phyloP scores from a whole-genome alignment of 352 stramenopile species.

The Globisporangium cystogenes region DNA sequence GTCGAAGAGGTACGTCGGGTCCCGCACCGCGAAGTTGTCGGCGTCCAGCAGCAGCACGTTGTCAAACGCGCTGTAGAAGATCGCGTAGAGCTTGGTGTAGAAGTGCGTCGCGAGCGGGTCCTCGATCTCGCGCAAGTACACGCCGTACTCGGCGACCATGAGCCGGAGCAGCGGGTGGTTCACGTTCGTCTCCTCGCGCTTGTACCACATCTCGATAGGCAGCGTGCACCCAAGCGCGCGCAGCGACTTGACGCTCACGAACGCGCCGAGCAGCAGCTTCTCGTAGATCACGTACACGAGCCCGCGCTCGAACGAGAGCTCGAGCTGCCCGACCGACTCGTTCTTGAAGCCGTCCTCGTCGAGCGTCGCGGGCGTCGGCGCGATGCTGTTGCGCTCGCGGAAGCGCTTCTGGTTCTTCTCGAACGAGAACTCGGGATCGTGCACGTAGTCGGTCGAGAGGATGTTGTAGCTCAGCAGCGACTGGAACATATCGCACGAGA shows the following conservation, averaged over 20 bases:
- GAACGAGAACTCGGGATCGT: constrained; percentile 34
- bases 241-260: constrained; percentile 37
- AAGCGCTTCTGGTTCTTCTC: constrained; percentile 20
- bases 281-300: constrained; percentile 54
- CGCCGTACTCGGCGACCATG: constrained; percentile 32
- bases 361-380: too few relatives aligned
- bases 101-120: constrained; percentile 42
- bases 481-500: constrained; percentile 32
- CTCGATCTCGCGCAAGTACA: constrained; percentile 61
- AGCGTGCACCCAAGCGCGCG: constrained; percentile 34
- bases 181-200: constrained; percentile 33
- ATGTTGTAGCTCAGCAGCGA: too few relatives aligned
- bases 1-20: constrained; percentile 67
- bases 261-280: constrained; percentile 53
- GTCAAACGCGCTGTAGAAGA: constrained; percentile 75
- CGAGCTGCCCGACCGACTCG: too few relatives aligned
- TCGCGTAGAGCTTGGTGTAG: constrained; percentile 69
- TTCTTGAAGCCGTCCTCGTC: constrained; percentile 25
- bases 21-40: constrained; percentile 64
- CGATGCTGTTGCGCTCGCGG: too few relatives aligned
- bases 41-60: constrained; percentile 69
- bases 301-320: constrained; percentile 23
- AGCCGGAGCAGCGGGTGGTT: constrained; percentile 38
- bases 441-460: constrained; percentile 42
- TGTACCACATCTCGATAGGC: constrained; percentile 72